phyloP scores from a whole-genome alignment of 352 stramenopile genomes.

The Blastocystis sp. region DNA sequence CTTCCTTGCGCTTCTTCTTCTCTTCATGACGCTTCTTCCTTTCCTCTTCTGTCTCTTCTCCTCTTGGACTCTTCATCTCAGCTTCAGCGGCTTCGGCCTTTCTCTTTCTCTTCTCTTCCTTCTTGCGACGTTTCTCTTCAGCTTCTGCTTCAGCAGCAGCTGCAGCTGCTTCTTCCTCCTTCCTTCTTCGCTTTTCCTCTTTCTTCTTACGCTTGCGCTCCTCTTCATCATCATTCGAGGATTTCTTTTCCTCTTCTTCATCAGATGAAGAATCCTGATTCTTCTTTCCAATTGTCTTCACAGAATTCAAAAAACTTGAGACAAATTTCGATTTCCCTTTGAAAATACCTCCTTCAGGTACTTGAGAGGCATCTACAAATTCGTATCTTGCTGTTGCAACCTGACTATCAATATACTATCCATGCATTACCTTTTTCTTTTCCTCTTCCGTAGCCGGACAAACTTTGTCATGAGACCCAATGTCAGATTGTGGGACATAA shows the following conservation, averaged over 20 bases:
- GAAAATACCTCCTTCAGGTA: background rate
- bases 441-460: slow-evolving; percentile 43
- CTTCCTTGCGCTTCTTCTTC: background rate
- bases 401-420: background rate
- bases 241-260: background rate
- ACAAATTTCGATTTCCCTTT: slow-evolving; percentile 16
- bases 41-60: slow-evolving; percentile 35
- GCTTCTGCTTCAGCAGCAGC: background rate
- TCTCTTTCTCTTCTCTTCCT: slow-evolving; percentile 16
- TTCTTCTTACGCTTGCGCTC: slow-evolving; percentile 6
- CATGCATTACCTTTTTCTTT: background rate
- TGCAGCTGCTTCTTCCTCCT: background rate
- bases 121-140: background rate
- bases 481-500: slow-evolving; percentile 30
- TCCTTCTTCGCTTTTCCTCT: background rate
- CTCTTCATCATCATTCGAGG: background rate
- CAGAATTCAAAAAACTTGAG: background rate
- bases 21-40: slow-evolving; percentile 23
- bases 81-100: background rate
- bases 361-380: slow-evolving; percentile 53
- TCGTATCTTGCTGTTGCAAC: slow-evolving; percentile 18
- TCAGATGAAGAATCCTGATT: background rate
- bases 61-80: background rate
- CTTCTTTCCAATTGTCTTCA: slow-evolving; percentile 49
- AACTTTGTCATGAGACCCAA: slow-evolving; percentile 41